Conservation (phyloP, 163 green algal species). For the Botryococcus braunii region DNA sequence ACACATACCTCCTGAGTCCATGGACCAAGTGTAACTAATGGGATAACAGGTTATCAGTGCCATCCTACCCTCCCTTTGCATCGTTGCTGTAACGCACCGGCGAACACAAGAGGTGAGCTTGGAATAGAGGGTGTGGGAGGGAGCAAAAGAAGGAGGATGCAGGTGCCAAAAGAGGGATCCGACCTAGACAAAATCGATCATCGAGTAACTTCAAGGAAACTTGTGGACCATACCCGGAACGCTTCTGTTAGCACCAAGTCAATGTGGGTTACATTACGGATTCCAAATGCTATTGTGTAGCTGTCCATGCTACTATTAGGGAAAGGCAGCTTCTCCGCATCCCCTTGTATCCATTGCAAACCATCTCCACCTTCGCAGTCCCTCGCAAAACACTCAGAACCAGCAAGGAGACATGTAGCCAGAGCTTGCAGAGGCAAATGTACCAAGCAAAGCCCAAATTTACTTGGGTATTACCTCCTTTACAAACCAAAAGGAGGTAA, state of each 20-base stretch:
- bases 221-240: constrained; percentile 18
- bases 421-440: background rate
- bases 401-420: background rate
- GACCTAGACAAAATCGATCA: no score
- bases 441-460: background rate
- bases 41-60: no score
- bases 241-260: constrained; percentile 73
- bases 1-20: no score
- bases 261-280: constrained; percentile 90
- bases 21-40: no score
- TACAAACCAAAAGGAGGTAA: no score
- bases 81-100: no score
- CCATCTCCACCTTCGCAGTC: constrained; percentile 4
- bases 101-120: no score
- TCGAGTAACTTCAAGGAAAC: no score
- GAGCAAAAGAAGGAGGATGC: background rate
- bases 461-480: no score
- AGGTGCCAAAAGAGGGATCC: background rate
- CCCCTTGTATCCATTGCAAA: constrained; percentile 73
- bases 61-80: no score
- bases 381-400: background rate
- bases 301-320: constrained; percentile 63
- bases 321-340: constrained; percentile 85
- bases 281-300: constrained; percentile 97
- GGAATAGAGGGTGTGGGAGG: no score